Evolutionary conservation across 352 stramenopile genomes (phyloP).

Genomic region (Globisporangium sylvaticum): DNA sequence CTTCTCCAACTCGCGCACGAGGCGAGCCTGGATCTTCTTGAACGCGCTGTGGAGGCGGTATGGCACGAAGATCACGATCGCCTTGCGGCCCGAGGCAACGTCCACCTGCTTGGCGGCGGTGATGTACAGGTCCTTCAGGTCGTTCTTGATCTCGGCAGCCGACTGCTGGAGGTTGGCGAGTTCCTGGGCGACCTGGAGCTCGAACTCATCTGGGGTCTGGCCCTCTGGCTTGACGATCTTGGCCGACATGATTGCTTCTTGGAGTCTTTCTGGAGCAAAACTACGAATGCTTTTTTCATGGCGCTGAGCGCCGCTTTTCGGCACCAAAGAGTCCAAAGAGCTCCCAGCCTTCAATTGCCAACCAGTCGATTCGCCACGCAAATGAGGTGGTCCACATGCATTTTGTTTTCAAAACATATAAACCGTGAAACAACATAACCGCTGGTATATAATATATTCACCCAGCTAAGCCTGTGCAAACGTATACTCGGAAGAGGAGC

Average conservation of each 20-base stretch:
- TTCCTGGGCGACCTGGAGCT: conserved; percentile 86
- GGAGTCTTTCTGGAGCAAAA: conserved; percentile 50
- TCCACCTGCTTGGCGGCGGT: conserved; percentile 98
- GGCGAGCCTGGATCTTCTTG: conserved; percentile 98
- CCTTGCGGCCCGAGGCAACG: conserved; percentile 92
- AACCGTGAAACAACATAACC: not conserved
- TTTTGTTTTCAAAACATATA: not conserved
- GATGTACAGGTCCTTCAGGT: conserved; percentile 98
- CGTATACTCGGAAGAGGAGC: not conserved
- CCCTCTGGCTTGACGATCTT: conserved; percentile 88
- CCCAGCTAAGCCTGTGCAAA: not conserved
- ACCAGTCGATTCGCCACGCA: not conserved
- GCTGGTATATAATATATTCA: not conserved
- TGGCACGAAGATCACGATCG: conserved; percentile 99
- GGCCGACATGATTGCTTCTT: conserved; percentile 52
- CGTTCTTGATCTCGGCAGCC: conserved; percentile 96
- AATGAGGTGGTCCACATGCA: not conserved
- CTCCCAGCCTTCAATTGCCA: conserved; percentile 1
- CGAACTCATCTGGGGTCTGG: conserved; percentile 85
- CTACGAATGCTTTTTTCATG: conserved; percentile 19
- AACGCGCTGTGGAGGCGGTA: conserved; percentile 97
- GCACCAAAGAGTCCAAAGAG: not conserved
- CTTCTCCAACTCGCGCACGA: conserved; percentile 99
- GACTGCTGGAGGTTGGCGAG: conserved; percentile 91
- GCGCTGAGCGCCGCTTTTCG: not conserved